A percentile compares a stretch with the other conserved stretches of the same genome.
These are phyloP conservation scores for Abrus pulchellus DNA, from an alignment of 306 rosid species.

Conservation along the genomic window DNA sequence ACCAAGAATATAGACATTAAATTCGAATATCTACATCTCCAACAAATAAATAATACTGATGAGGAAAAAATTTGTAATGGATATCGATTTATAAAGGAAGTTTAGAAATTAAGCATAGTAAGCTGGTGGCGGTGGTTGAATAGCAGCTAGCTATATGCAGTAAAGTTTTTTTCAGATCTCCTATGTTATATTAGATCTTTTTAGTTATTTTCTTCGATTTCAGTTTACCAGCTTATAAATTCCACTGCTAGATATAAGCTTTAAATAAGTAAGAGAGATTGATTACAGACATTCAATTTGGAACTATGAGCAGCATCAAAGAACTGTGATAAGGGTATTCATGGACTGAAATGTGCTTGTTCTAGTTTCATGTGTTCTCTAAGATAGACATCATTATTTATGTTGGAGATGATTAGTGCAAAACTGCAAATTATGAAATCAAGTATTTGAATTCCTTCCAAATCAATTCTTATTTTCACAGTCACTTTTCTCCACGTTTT, in stretches of 20 bases:
- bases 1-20: not conserved
- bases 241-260: not conserved
- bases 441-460: not conserved
- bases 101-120: not conserved
- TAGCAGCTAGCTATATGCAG: not conserved
- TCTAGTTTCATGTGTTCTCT: not conserved
- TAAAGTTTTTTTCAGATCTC: not conserved
- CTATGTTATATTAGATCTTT: not conserved
- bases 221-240: not conserved
- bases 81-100: not conserved
- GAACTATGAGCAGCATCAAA: not conserved
- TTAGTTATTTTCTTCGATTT: conserved; percentile 1
- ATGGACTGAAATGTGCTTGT: not conserved
- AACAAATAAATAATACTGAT: not conserved
- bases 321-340: not conserved
- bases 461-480: conserved; percentile 7
- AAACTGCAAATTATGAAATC: not conserved
- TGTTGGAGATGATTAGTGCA: conserved; percentile 1
- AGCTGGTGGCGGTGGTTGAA: not conserved
- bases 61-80: not conserved
- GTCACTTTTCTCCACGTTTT: not conserved
- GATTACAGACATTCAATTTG: not conserved
- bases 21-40: not conserved
- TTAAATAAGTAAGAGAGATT: not conserved
- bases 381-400: not conserved